phyloP scores from a whole-genome alignment of 225 moss, liverwort and hornwort species.

The Climacium dendroides region DNA sequence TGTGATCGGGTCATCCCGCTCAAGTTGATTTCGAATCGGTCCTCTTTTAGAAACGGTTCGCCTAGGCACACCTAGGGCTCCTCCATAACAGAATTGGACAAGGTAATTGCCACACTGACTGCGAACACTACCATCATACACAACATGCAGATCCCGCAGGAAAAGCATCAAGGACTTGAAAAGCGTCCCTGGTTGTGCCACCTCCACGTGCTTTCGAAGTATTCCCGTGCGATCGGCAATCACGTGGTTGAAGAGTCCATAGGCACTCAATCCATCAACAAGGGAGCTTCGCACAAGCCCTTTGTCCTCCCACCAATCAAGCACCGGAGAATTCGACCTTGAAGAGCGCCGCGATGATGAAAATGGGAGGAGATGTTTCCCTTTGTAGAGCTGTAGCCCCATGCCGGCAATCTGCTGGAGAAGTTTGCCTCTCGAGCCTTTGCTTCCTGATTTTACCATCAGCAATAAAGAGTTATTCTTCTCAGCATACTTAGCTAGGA shows the following conservation, averaged over 20 bases:
- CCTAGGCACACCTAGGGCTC: slow-evolving; percentile 27
- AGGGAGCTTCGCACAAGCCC: slow-evolving; percentile 43
- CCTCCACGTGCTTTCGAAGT: slow-evolving; percentile 51
- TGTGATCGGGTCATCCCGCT: neutral
- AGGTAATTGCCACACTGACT: slow-evolving; percentile 49
- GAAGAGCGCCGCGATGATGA: neutral
- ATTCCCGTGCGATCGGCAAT: slow-evolving; percentile 39
- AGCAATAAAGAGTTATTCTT: slow-evolving; percentile 42
- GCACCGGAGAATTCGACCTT: neutral
- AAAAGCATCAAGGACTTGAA: slow-evolving; percentile 77
- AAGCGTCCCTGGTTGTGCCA: slow-evolving; percentile 66
- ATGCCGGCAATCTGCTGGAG: slow-evolving; percentile 70
- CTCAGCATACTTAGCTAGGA: slow-evolving; percentile 35
- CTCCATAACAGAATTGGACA: slow-evolving; percentile 62
- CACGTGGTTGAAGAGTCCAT: slow-evolving; percentile 61
- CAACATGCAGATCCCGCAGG: slow-evolving; percentile 54
- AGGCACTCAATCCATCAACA: slow-evolving; percentile 67
- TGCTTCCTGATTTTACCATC: slow-evolving; percentile 78
- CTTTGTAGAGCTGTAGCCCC: slow-evolving; percentile 72
- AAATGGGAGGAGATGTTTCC: slow-evolving; percentile 43
- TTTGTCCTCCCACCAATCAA: slow-evolving; percentile 19
- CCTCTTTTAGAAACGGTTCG: neutral
- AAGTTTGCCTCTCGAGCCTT: slow-evolving; percentile 57
- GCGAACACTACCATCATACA: slow-evolving; percentile 79
- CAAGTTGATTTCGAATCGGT: slow-evolving; percentile 12